Evolutionary conservation across 192 early-diverging fungal genomes (phyloP).

Genomic region (Spinellus fusiger): DNA sequence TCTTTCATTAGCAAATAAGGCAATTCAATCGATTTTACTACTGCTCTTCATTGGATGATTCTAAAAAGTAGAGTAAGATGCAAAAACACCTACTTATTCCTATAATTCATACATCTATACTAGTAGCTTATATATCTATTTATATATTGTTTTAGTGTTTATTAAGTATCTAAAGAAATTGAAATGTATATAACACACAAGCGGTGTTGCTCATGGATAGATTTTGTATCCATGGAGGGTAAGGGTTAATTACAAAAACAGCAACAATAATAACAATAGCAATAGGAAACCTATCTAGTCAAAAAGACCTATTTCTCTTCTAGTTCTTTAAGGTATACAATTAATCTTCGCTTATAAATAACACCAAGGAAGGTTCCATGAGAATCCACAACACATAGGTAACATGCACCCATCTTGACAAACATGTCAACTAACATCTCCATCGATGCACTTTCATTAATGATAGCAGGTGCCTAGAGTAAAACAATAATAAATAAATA

Average conservation of each 20-base stretch:
- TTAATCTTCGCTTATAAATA: constrained; percentile 78
- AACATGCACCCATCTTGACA: constrained; percentile 74
- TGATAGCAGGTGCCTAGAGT: constrained; percentile 66
- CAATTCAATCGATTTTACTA: too few species aligned
- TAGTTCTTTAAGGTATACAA: constrained; percentile 69
- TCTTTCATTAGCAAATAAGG: too few species aligned
- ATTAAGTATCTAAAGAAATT: too few species aligned
- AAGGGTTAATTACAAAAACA: neutral
- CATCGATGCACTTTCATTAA: constrained; percentile 70
- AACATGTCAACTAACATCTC: constrained; percentile 84
- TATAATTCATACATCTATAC: too few species aligned
- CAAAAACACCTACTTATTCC: too few species aligned
- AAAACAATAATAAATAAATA: neutral
- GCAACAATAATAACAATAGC: neutral
- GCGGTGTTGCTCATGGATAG: neutral
- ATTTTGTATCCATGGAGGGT: neutral
- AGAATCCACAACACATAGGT: constrained; percentile 67
- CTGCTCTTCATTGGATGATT: too few species aligned
- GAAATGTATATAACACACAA: too few species aligned
- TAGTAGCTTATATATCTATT: too few species aligned
- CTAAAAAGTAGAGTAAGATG: too few species aligned
- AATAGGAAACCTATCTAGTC: neutral
- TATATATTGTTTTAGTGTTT: too few species aligned
- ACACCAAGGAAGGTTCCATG: constrained; percentile 73
- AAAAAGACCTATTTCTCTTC: constrained; percentile 53